Conservation (phyloP, 1,284 basidiomycete genomes). For the Ceratobasidium sp. region DNA sequence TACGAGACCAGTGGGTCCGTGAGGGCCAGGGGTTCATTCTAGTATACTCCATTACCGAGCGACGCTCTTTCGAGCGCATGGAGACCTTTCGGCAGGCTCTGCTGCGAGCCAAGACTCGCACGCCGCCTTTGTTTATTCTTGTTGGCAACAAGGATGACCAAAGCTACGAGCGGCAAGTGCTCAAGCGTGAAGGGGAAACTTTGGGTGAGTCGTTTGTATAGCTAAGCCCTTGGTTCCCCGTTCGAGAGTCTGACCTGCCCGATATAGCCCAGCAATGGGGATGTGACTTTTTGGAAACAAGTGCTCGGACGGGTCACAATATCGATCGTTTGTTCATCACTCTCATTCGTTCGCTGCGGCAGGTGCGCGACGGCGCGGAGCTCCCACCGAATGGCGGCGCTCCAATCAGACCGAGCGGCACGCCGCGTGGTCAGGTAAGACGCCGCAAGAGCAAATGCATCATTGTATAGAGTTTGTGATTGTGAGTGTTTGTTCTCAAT, state of each 20-base stretch:
- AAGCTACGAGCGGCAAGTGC: conserved; percentile 41
- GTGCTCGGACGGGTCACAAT: conserved; percentile 43
- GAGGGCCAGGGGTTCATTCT: conserved; percentile 44
- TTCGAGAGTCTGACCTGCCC: conserved; percentile 17
- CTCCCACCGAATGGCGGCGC: conserved; percentile 31
- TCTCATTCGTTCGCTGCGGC: conserved; percentile 34
- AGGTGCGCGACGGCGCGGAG: conserved; percentile 34
- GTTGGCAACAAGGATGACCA: conserved; percentile 45
- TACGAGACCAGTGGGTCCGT: conserved; percentile 44
- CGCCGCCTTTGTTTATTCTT: conserved; percentile 36
- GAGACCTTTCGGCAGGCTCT: conserved; percentile 37
- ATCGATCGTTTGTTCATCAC: conserved; percentile 38
- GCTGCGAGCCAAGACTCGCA: conserved; percentile 34
- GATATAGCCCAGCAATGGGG: conserved; percentile 39
- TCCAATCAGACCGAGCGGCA: conserved; percentile 18
- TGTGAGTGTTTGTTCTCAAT: neutral
- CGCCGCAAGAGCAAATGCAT: conserved; percentile 35
- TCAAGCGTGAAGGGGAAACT: conserved; percentile 33
- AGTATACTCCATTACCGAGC: conserved; percentile 44
- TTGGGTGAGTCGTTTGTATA: conserved; percentile 11
- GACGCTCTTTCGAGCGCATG: conserved; percentile 42
- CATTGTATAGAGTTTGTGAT: conserved; percentile 30
- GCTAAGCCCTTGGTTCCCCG: conserved; percentile 1
- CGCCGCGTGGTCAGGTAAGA: conserved; percentile 4
- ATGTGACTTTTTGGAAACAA: conserved; percentile 41